phyloP scores from a whole-genome alignment of 441 rosid genomes.

The Erysimum pusillum region DNA sequence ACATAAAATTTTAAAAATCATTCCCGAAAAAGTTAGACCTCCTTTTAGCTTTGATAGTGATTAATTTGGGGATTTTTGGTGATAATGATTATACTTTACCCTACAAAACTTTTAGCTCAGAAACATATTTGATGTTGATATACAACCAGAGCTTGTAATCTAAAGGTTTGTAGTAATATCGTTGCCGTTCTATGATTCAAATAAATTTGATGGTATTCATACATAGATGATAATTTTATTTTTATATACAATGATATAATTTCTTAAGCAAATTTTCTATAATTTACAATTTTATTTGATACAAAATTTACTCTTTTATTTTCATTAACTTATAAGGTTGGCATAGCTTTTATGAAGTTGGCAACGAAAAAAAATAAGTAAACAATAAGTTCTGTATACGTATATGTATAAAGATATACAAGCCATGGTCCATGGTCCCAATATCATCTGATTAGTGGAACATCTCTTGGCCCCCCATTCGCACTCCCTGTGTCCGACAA shows the following conservation, averaged over 20 bases:
- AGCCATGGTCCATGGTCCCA: constrained; percentile 18
- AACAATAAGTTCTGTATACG: not conserved
- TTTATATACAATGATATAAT: not conserved
- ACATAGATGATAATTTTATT: not conserved
- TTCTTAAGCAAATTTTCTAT: not conserved
- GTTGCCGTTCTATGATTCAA: not conserved
- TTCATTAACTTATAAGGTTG: not conserved
- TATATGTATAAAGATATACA: not conserved
- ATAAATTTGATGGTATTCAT: not conserved
- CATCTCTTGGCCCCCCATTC: not conserved
- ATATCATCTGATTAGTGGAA: not conserved
- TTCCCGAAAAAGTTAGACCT: no score
- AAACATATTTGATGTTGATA: not conserved
- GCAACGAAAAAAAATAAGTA: constrained; percentile 7
- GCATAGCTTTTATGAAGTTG: constrained; percentile 19
- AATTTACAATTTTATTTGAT: not conserved
- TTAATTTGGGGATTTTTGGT: no score
- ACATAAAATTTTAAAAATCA: no score
- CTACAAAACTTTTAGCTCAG: no score
- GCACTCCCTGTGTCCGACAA: constrained; percentile 20
- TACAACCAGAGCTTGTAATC: not conserved
- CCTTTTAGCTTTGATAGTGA: no score
- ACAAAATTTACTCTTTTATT: not conserved
- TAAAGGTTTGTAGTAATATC: not conserved
- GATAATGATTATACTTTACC: no score